Percentiles rank a stretch among this genome's conserved stretches.
These are phyloP conservation scores for Agaricus sinodeliciosus DNA, from an alignment of 768 basidiomycete species.

Conservation along the genomic window DNA sequence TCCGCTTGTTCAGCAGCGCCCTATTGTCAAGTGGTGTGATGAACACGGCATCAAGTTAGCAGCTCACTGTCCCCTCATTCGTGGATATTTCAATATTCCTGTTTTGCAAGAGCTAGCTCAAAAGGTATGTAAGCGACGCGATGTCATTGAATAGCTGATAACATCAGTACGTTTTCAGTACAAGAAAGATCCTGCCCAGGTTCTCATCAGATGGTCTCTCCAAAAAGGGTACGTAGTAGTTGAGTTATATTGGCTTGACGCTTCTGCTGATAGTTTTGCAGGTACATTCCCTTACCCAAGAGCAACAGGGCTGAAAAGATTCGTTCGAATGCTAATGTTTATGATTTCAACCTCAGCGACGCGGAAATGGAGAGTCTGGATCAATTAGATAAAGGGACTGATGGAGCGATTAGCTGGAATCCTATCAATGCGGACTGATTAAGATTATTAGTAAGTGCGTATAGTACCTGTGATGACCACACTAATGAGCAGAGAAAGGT, in stretches of 20 bases:
- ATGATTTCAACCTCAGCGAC: constrained; percentile 60
- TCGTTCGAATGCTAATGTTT: constrained; percentile 64
- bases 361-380: constrained; percentile 67
- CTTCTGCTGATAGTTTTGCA: constrained; percentile 20
- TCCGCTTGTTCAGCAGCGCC: constrained; percentile 72
- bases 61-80: constrained; percentile 73
- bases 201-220: constrained; percentile 86
- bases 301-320: constrained; percentile 68
- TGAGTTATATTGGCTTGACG: background rate
- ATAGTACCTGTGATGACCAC: no score
- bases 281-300: constrained; percentile 81
- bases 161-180: constrained; percentile 29
- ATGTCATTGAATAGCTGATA: background rate
- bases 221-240: constrained; percentile 58
- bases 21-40: constrained; percentile 70
- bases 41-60: constrained; percentile 53
- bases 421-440: constrained; percentile 52
- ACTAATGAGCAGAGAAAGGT: no score
- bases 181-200: constrained; percentile 61
- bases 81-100: constrained; percentile 49
- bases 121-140: constrained; percentile 39
- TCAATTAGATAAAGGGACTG: constrained; percentile 62
- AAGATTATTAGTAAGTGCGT: constrained; percentile 14
- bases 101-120: constrained; percentile 45
- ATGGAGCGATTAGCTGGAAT: constrained; percentile 80